Percentiles rank a stretch among this genome's conserved stretches.
phyloP scores from a whole-genome alignment of 2,329 filamentous ascomycete genomes.

The Paecilomyces dactylethromorphus region DNA sequence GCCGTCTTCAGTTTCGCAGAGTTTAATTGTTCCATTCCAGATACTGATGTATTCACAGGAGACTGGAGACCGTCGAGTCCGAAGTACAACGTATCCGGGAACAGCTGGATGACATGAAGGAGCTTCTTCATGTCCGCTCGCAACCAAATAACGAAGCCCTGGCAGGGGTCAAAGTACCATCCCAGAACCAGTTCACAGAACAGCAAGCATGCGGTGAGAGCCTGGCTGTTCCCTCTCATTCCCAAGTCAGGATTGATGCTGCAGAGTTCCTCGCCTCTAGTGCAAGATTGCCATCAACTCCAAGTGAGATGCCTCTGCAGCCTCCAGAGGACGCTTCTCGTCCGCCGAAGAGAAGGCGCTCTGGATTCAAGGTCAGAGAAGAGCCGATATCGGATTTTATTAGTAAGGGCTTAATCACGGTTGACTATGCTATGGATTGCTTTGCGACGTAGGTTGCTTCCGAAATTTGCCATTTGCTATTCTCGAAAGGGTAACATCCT shows the following conservation, averaged over 20 bases:
- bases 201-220: constrained; percentile 1
- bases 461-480: background rate
- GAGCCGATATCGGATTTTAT: constrained; percentile 30
- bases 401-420: constrained; percentile 25
- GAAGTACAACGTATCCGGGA: constrained; percentile 22
- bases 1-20: background rate
- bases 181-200: background rate
- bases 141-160: constrained; percentile 1
- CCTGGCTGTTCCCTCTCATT: background rate
- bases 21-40: background rate
- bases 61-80: constrained; percentile 25
- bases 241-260: background rate
- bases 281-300: background rate
- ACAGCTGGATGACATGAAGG: constrained; percentile 20
- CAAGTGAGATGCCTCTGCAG: constrained; percentile 1
- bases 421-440: constrained; percentile 24
- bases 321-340: constrained; percentile 5
- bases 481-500: background rate
- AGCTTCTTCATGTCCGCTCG: constrained; percentile 10
- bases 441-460: constrained; percentile 21
- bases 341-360: constrained; percentile 18
- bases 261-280: background rate
- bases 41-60: constrained; percentile 11
- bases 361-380: constrained; percentile 26
- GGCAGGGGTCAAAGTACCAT: constrained; percentile 1